These are phyloP conservation scores for Cutaneotrichosporon cutaneum DNA, from an alignment of 1,284 basidiomycete species.

Conservation along the genomic window DNA sequence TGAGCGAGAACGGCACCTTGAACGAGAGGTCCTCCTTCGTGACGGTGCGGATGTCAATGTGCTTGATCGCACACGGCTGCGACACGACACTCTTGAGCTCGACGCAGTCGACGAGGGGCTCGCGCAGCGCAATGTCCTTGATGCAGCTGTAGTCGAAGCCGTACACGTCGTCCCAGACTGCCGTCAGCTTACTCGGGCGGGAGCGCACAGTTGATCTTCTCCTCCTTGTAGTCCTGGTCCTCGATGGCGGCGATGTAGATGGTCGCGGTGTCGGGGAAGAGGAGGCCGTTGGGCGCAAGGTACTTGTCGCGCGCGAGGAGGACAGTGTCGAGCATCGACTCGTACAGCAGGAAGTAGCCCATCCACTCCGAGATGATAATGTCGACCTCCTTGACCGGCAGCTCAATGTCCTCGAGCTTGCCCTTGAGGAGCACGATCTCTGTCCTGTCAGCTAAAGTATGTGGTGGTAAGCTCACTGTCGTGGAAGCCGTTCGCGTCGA, in stretches of 20 bases:
- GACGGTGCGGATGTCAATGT: constrained; percentile 86
- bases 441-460: constrained; percentile 48
- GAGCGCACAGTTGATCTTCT: constrained; percentile 93
- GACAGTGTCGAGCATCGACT: constrained; percentile 99
- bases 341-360: constrained; percentile 70
- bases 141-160: constrained; percentile 99
- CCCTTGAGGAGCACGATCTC: constrained; percentile 95
- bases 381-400: constrained; percentile 86
- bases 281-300: constrained; percentile 81
- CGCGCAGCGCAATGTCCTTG: constrained; percentile 95
- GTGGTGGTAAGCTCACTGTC: constrained; percentile 63
- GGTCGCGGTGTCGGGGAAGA: constrained; percentile 95
- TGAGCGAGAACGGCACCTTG: constrained; percentile 73
- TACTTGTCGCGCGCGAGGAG: constrained; percentile 96
- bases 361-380: constrained; percentile 93
- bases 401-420: constrained; percentile 87
- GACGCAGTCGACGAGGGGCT: constrained; percentile 97
- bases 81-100: constrained; percentile 89
- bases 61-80: constrained; percentile 83
- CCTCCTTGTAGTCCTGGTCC: constrained; percentile 99
- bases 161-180: constrained; percentile 99
- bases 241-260: constrained; percentile 96
- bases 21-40: constrained; percentile 96
- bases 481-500: constrained; percentile 93
- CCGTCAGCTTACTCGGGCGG: background rate